Conservation (phyloP, 192 early-diverging fungal genomes). For the Coemansia guatemalensis region DNA sequence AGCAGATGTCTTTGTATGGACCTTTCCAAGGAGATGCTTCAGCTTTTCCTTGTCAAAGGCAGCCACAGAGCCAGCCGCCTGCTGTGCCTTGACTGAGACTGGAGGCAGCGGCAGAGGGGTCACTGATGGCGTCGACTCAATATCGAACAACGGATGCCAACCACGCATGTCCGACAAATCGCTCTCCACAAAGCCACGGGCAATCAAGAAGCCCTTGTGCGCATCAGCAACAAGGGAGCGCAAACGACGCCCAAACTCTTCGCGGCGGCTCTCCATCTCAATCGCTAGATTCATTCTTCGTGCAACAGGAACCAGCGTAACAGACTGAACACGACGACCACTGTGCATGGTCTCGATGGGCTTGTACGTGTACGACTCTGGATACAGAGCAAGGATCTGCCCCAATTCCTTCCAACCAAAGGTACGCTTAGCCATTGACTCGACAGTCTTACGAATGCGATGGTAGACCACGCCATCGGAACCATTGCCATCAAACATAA, state of each 20-base stretch:
- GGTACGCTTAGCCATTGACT: constrained; percentile 53
- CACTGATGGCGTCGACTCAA: constrained; percentile 25
- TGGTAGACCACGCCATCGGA: constrained; percentile 46
- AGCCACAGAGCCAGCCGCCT: constrained; percentile 12
- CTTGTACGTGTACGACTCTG: constrained; percentile 48
- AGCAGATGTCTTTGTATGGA: not conserved
- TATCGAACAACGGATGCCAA: constrained; percentile 39
- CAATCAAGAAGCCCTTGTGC: constrained; percentile 22
- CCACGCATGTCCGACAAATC: constrained; percentile 11
- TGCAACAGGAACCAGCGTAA: constrained; percentile 25
- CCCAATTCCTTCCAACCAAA: constrained; percentile 56
- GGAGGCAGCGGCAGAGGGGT: constrained; percentile 32
- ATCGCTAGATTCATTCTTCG: constrained; percentile 23
- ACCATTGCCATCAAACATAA: constrained; percentile 35
- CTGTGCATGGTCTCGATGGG: constrained; percentile 18
- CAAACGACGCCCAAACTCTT: constrained; percentile 25
- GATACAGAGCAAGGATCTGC: constrained; percentile 56
- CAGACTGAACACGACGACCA: constrained; percentile 43
- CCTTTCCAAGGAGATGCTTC: constrained; percentile 31
- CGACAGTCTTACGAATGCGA: constrained; percentile 54
- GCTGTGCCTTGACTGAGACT: not conserved
- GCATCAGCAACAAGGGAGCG: constrained; percentile 13
- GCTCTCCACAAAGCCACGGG: constrained; percentile 9
- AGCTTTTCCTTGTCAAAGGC: constrained; percentile 35
- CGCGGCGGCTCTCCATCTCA: constrained; percentile 32